Evolutionary conservation across 768 basidiomycete genomes (phyloP).

Genomic region (Dictyophora rubrovolvata): DNA sequence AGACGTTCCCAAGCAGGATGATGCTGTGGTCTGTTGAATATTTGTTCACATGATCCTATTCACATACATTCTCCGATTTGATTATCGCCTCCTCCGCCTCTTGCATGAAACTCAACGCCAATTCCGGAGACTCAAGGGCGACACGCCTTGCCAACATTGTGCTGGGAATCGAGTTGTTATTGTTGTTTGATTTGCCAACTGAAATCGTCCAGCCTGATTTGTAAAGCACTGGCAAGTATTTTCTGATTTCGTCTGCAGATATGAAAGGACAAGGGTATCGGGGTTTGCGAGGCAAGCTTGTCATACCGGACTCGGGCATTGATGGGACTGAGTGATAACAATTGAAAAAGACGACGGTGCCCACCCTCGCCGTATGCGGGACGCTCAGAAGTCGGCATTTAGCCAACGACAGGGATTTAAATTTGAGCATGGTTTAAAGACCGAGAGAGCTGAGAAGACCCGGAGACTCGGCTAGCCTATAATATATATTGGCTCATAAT

Average conservation of each 20-base stretch:
- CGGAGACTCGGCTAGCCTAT: background rate
- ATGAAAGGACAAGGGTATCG: slow-evolving; percentile 28
- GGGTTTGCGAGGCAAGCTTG: slow-evolving; percentile 19
- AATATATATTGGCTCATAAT: background rate
- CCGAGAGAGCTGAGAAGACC: too few relatives aligned
- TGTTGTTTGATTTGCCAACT: background rate
- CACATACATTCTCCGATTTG: slow-evolving; percentile 4
- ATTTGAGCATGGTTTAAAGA: background rate
- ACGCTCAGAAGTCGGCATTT: background rate
- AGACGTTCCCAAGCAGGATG: background rate
- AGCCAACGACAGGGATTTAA: background rate
- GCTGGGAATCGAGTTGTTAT: slow-evolving; percentile 11
- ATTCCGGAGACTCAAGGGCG: slow-evolving; percentile 14
- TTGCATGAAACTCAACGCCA: background rate
- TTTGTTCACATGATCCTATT: background rate
- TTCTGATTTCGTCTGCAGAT: slow-evolving; percentile 20
- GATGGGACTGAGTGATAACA: background rate
- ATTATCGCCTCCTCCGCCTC: background rate
- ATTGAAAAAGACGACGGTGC: background rate
- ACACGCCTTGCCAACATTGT: slow-evolving; percentile 16
- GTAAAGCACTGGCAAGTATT: slow-evolving; percentile 29
- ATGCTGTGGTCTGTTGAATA: background rate
- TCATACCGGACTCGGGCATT: background rate
- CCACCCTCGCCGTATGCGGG: background rate
- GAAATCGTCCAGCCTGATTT: slow-evolving; percentile 17